Evolutionary conservation across 2,329 filamentous ascomycete species (phyloP).

Genomic region (Chaetomium strumarium): DNA sequence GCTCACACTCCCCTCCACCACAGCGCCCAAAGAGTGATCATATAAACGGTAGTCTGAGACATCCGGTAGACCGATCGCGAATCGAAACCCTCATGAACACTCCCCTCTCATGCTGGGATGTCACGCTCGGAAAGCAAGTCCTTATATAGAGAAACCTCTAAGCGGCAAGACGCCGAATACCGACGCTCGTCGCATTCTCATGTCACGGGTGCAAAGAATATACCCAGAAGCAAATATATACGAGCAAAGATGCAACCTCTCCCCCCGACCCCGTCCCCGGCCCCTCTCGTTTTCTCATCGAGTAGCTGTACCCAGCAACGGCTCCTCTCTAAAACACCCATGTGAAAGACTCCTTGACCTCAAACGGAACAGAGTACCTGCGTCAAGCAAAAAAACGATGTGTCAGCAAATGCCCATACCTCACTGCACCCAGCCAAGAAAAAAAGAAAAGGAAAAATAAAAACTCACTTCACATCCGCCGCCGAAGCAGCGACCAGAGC

Average conservation of each 20-base stretch:
- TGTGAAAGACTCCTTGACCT: slow-evolving; percentile 58
- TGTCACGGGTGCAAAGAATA: no score
- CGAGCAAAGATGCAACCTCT: not conserved
- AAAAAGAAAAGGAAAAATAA: not conserved
- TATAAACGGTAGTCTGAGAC: no score
- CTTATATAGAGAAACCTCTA: no score
- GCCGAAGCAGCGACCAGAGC: slow-evolving; percentile 57
- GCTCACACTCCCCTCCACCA: no score
- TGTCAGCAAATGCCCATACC: slow-evolving; percentile 12
- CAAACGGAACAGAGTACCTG: slow-evolving; percentile 39
- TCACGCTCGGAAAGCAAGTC: no score
- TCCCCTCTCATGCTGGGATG: no score
- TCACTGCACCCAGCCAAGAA: slow-evolving; percentile 15
- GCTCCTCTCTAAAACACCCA: slow-evolving; percentile 49
- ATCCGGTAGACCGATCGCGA: no score
- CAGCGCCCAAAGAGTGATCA: no score
- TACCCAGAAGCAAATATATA: not conserved
- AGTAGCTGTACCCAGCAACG: not conserved
- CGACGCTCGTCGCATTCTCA: no score
- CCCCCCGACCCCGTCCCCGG: no score
- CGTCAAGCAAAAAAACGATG: slow-evolving; percentile 1
- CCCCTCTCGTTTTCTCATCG: not conserved
- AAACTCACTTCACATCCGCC: slow-evolving; percentile 52
- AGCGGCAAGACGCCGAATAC: no score
- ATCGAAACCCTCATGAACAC: no score